Evolutionary conservation across 495 filamentous ascomycete genomes (phyloP).

Genomic region (Daldinia concentrica): DNA sequence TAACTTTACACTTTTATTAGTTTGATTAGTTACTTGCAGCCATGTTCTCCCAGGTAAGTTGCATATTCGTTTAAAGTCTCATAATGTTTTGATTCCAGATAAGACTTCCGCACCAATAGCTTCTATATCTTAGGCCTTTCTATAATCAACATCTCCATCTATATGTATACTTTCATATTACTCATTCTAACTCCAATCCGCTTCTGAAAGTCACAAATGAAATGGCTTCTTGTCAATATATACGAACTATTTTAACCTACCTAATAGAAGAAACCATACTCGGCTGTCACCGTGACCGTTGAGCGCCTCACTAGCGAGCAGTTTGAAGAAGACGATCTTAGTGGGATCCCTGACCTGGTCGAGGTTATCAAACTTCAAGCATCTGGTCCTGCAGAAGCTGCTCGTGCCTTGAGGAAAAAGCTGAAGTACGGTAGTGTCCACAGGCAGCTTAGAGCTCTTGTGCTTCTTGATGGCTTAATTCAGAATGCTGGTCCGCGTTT

Average conservation of each 20-base stretch:
- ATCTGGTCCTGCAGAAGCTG: conserved; percentile 88
- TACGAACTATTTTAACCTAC: conserved; percentile 25
- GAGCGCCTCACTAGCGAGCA: conserved; percentile 89
- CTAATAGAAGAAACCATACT: conserved; percentile 87
- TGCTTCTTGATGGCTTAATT: conserved; percentile 91
- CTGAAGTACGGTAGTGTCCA: conserved; percentile 97
- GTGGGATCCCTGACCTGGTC: conserved; percentile 91
- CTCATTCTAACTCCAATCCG: not conserved
- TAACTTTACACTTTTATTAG: not conserved
- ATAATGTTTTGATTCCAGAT: not conserved
- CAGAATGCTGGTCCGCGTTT: conserved; percentile 93
- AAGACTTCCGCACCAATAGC: not conserved
- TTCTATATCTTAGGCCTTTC: not conserved
- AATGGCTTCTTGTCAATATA: not conserved
- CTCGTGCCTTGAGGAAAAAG: conserved; percentile 95
- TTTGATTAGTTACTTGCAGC: conserved; percentile 1
- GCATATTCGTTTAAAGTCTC: conserved; percentile 1
- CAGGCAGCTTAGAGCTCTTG: conserved; percentile 87
- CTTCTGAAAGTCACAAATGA: not conserved
- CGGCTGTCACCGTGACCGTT: conserved; percentile 93
- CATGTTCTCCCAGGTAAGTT: conserved; percentile 57
- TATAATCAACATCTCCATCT: not conserved
- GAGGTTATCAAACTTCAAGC: conserved; percentile 92
- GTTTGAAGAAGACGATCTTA: conserved; percentile 88
- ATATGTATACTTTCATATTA: not conserved